phyloP scores from a whole-genome alignment of 2,329 filamentous ascomycete species.

The Phyllachora maydis region DNA sequence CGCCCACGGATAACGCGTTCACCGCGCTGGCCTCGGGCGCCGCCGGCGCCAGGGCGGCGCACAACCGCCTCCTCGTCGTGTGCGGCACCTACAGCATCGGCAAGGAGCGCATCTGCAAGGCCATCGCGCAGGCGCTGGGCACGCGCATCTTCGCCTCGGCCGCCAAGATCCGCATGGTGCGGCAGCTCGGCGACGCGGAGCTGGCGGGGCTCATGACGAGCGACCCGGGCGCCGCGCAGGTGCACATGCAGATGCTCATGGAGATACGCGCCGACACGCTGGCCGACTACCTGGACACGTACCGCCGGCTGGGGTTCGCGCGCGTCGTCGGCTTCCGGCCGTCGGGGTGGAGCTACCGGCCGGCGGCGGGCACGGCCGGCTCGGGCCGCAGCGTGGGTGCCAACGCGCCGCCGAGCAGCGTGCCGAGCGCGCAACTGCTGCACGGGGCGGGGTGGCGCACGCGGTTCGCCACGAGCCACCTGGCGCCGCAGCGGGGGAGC shows the following conservation, averaged over 20 bases:
- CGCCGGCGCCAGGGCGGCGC: too few species aligned
- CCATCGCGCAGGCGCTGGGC: slow-evolving; percentile 67
- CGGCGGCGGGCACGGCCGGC: slow-evolving; percentile 19
- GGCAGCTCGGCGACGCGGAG: slow-evolving; percentile 70
- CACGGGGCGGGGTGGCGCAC: slow-evolving; percentile 53
- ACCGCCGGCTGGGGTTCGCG: slow-evolving; percentile 65
- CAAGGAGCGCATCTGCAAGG: slow-evolving; percentile 88
- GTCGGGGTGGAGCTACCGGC: slow-evolving; percentile 83
- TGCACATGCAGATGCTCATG: slow-evolving; percentile 94
- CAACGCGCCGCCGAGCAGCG: slow-evolving; percentile 23
- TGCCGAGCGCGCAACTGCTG: slow-evolving; percentile 28
- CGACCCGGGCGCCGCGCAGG: slow-evolving; percentile 68
- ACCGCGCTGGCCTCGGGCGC: slow-evolving; percentile 6
- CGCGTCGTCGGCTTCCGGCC: slow-evolving; percentile 82
- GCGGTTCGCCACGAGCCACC: slow-evolving; percentile 47
- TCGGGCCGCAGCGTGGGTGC: too few species aligned
- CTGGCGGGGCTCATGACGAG: slow-evolving; percentile 57
- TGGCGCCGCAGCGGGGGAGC: slow-evolving; percentile 67
- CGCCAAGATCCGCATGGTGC: slow-evolving; percentile 66
- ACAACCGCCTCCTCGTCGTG: slow-evolving; percentile 64
- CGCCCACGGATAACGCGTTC: slow-evolving; percentile 6
- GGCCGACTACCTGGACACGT: slow-evolving; percentile 65
- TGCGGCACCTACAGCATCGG: slow-evolving; percentile 97
- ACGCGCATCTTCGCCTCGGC: slow-evolving; percentile 81
- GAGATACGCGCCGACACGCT: slow-evolving; percentile 85